Percentiles rank a stretch among this genome's conserved stretches.
Conservation (phyloP, 2,329 filamentous ascomycete genomes). For the Aspergillus sp. region DNA sequence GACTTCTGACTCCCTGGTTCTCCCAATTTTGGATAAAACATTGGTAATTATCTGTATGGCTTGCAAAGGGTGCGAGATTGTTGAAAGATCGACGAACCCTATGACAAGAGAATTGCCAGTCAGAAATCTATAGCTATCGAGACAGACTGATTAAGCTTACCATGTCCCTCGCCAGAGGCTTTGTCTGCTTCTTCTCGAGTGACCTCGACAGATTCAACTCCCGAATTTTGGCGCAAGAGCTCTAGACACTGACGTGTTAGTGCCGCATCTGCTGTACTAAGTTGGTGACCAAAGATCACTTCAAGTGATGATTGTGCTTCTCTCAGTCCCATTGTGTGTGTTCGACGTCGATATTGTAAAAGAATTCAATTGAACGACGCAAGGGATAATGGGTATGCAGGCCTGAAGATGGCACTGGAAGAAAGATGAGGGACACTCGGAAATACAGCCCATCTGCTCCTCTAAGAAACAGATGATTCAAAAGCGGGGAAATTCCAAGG, state of each 20-base stretch:
- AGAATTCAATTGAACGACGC: too few species aligned
- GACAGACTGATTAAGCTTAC: too few species aligned
- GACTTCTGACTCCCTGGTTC: neutral
- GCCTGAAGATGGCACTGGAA: too few species aligned
- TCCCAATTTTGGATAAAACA: neutral
- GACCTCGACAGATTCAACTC: neutral
- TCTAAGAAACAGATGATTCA: too few species aligned
- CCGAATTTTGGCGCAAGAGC: neutral
- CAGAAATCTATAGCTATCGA: neutral
- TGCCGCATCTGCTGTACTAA: neutral
- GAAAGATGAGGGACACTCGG: too few species aligned
- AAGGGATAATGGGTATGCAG: too few species aligned
- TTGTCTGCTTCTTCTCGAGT: neutral
- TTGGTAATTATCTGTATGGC: neutral
- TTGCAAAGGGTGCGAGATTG: neutral
- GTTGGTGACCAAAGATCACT: neutral
- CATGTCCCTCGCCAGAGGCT: too few species aligned
- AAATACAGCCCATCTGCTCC: too few species aligned
- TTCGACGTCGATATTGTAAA: too few species aligned
- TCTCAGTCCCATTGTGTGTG: too few species aligned
- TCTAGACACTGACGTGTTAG: neutral
- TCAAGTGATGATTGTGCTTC: too few species aligned
- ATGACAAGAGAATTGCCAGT: neutral
- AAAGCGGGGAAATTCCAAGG: too few species aligned
- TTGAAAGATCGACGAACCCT: neutral